Conservation (phyloP, 352 stramenopile genomes). For the Pythium folliculosum region DNA sequence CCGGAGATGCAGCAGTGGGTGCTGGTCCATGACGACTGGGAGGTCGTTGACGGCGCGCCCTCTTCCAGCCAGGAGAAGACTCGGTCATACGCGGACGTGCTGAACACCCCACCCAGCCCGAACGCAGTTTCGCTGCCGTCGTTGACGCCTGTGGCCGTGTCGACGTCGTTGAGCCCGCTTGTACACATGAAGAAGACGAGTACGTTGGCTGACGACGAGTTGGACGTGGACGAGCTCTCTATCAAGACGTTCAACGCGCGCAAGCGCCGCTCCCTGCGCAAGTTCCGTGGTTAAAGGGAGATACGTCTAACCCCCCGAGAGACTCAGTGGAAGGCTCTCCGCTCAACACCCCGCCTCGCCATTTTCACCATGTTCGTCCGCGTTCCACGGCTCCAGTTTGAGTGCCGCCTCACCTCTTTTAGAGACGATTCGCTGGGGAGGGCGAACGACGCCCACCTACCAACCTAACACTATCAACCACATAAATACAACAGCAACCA, state of each 20-base stretch:
- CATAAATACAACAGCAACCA: too few relatives aligned
- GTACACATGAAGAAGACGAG: constrained; percentile 15
- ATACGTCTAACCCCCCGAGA: neutral
- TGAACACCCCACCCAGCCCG: constrained; percentile 29
- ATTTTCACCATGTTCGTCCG: too few relatives aligned
- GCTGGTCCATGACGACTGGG: constrained; percentile 72
- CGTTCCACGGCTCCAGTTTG: too few relatives aligned
- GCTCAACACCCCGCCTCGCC: too few relatives aligned
- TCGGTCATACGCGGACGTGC: constrained; percentile 63
- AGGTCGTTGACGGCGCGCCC: constrained; percentile 55
- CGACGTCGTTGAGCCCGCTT: constrained; percentile 12
- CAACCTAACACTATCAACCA: too few relatives aligned
- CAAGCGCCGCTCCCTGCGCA: constrained; percentile 35
- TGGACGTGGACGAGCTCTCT: constrained; percentile 24
- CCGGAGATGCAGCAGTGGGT: constrained; percentile 45
- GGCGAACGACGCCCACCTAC: too few relatives aligned
- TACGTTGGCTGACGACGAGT: neutral
- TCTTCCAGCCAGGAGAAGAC: constrained; percentile 30
- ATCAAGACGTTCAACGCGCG: constrained; percentile 67
- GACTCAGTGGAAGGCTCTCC: neutral
- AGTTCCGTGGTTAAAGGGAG: constrained; percentile 8
- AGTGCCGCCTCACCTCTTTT: too few relatives aligned
- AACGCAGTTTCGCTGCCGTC: constrained; percentile 20
- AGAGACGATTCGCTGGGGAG: too few relatives aligned
- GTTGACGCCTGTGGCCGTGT: neutral